Evolutionary conservation across 2,329 filamentous ascomycete genomes (phyloP).

Genomic region (Fusarium chaquense): DNA sequence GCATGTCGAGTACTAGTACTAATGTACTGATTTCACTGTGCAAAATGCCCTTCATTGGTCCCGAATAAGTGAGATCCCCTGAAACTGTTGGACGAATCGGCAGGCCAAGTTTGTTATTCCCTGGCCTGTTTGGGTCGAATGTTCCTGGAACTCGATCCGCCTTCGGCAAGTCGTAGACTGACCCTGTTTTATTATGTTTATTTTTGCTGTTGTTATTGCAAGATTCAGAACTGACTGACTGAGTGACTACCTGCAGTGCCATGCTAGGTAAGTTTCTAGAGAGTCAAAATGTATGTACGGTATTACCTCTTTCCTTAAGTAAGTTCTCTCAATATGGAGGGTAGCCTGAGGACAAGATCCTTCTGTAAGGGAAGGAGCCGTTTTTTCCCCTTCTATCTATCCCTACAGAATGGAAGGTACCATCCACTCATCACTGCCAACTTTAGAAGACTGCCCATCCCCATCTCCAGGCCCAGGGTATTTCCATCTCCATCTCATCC

Average conservation of each 20-base stretch:
- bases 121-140: slow-evolving; percentile 40
- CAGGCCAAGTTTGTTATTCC: slow-evolving; percentile 38
- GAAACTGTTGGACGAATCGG: slow-evolving; percentile 36
- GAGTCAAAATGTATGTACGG: background rate
- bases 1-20: slow-evolving; percentile 13
- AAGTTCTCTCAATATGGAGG: background rate
- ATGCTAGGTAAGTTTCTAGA: background rate
- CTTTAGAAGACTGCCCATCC: slow-evolving; percentile 9
- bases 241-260: background rate
- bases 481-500: slow-evolving; percentile 31
- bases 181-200: slow-evolving; percentile 30
- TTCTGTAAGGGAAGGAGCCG: slow-evolving; percentile 17
- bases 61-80: slow-evolving; percentile 26
- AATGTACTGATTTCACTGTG: slow-evolving; percentile 8
- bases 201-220: slow-evolving; percentile 7
- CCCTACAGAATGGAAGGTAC: slow-evolving; percentile 1
- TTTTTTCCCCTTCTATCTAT: background rate
- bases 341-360: background rate
- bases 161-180: slow-evolving; percentile 33
- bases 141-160: slow-evolving; percentile 38
- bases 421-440: slow-evolving; percentile 19
- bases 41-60: slow-evolving; percentile 28
- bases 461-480: slow-evolving; percentile 15
- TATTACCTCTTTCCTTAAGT: background rate
- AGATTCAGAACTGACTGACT: background rate